phyloP scores from a whole-genome alignment of 768 basidiomycete species.

The Leccinum boreale region DNA sequence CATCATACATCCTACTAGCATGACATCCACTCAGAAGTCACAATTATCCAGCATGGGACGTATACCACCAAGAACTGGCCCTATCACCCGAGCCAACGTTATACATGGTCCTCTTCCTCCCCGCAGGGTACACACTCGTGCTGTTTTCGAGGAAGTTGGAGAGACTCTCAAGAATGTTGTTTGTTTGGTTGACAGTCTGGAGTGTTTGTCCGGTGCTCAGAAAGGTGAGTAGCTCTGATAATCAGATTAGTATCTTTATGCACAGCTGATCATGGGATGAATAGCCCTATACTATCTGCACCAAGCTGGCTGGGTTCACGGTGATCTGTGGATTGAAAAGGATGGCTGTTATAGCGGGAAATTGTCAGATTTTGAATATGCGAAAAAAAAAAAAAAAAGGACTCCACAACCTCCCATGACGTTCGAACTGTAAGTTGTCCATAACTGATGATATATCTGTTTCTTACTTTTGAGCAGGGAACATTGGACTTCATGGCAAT shows the following conservation, averaged over 20 bases:
- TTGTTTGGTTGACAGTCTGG: background rate
- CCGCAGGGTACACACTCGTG: background rate
- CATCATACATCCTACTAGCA: too few relatives aligned
- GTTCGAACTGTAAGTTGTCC: too few relatives aligned
- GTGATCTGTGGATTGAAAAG: background rate
- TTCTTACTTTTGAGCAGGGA: too few relatives aligned
- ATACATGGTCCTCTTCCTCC: too few relatives aligned
- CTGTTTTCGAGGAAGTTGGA: background rate
- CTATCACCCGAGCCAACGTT: too few relatives aligned
- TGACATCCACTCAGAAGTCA: too few relatives aligned
- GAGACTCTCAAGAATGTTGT: background rate
- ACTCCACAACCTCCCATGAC: background rate
- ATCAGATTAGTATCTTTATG: background rate
- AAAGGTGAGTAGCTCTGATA: background rate
- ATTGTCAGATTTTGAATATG: conserved; percentile 11
- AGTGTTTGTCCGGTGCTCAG: background rate
- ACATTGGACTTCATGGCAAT: too few relatives aligned
- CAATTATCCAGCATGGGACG: too few relatives aligned
- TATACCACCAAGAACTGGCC: too few relatives aligned
- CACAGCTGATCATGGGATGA: background rate
- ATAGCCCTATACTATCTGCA: conserved; percentile 2
- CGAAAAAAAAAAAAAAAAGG: conserved; percentile 1
- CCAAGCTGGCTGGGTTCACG: conserved; percentile 2
- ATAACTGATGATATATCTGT: too few relatives aligned
- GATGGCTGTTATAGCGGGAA: background rate